Conservation (phyloP, 768 basidiomycete genomes). For the Leccinellum albellum region DNA sequence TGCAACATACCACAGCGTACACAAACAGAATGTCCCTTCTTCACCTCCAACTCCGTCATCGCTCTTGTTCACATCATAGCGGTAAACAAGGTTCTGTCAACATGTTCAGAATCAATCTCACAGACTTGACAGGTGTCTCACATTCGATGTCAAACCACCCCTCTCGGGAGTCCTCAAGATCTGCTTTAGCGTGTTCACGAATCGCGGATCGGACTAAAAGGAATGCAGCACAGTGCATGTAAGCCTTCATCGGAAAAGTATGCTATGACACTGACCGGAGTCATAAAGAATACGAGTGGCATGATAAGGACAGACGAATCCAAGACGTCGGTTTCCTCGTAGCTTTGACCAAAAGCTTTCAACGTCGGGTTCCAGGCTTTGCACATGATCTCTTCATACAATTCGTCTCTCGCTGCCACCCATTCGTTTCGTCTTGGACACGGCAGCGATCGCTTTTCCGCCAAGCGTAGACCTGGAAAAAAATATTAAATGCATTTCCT, state of each 20-base stretch:
- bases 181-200: conserved; percentile 77
- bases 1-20: conserved; percentile 64
- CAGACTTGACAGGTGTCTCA: conserved; percentile 18
- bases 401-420: conserved; percentile 68
- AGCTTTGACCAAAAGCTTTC: conserved; percentile 80
- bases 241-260: neutral
- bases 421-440: conserved; percentile 71
- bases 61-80: conserved; percentile 82
- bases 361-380: conserved; percentile 78
- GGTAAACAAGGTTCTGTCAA: conserved; percentile 75
- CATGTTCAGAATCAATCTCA: conserved; percentile 2
- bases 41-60: conserved; percentile 95
- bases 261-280: conserved; percentile 48
- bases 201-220: conserved; percentile 77
- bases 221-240: neutral
- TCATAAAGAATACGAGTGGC: conserved; percentile 91
- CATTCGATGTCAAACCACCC: conserved; percentile 88
- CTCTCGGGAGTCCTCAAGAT: conserved; percentile 86
- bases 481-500: neutral
- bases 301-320: conserved; percentile 90
- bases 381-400: conserved; percentile 93
- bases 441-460: conserved; percentile 92
- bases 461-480: conserved; percentile 71
- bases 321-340: conserved; percentile 77
- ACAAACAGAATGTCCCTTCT: conserved; percentile 92